Base-by-base conservation (phyloP, 805 yeast species). In the Kockiozyma suomiensis region DNA sequence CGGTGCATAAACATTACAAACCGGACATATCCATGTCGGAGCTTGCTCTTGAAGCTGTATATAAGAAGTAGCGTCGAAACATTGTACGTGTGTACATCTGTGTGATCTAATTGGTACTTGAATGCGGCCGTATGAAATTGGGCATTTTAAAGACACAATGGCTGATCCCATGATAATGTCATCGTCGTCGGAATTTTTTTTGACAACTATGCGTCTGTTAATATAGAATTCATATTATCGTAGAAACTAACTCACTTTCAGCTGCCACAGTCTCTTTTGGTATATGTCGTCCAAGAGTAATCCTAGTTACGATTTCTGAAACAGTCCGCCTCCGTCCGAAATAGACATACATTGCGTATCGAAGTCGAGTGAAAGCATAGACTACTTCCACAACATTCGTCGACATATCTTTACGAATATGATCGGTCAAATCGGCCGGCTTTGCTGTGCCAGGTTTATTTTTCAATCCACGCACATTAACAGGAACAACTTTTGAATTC, bases 21-120 rank as follows among this genome's bases (percentile, higher is more conserved):
- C 79, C 0, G 97, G 97, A 70, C 99, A 94, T 53, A 76, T 75
- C 97, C 97, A 93, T 0, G 88, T 82, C 0, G 97, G 87, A 0
- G 88, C 83, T 70, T 87, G 93, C 56, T 79, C 78, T 71, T 93
- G 98, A 46, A 91, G 78, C 68, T 84, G 82, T 8, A 94, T 67
- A 70, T 82, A 94, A 46, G 88, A 82, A 37, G 79, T 72, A 0
- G 89, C 92, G 73, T 94, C 99, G 72, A 92, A 90, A 70, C 98
- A 92, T 68, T 88, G 93, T 15, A 90, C 75, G 73, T 94, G 99
- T 37, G 80, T 76, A 74, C 99, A 94, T 49, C 74, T 76, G 1
- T 79, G 74, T 0, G 96, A 84, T 65, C 90, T 82, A 1, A 85
- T 82, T 0, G 99, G 98, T 54, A 80, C 73, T 56, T 78, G 76